Base-by-base conservation (phyloP, 2,329 filamentous ascomycete species). In the Alternaria metachromatica region DNA sequence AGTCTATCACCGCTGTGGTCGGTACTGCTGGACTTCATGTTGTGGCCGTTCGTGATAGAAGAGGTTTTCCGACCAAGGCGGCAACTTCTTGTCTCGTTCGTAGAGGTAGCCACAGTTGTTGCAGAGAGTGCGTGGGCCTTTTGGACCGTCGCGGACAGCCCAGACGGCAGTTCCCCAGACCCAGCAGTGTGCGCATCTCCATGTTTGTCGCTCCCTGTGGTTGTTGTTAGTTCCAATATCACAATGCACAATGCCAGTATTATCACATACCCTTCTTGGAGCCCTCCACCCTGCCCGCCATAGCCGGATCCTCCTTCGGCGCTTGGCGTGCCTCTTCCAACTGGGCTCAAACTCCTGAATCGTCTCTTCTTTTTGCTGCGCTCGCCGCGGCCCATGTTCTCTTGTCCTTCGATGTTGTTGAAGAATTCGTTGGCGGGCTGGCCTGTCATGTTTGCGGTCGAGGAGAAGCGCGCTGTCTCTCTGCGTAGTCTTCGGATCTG, bases 281-380 rank as follows among this genome's bases (percentile, higher is more conserved):
- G 82, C 50, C 88, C 86, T 60, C 87, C 83, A 45, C 88, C 87
- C 43, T 90, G 88, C 68, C 90, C 90, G 10, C 90, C 93, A 81
- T 87, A 90, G 11, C 90, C 91, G 20, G 89, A 86, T 28, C 58
- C 58, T 13, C 59, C 60, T 48, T 56, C 85, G 53, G 84, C 83
- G 70, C 96, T 94, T 1, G 94, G 94, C 2, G 94, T 97, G 11
- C 92, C 92, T 61, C 94, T 87, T n/a, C 87, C 92, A 20, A 89
- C 82, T 0, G 96, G 95, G 75, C 93, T 96, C 66, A 97, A 80
- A 80, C 94, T 97, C 70, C 94, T 88, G 83, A 97, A 97, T 25
- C 94, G 87, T 68, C 92, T 88, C 88, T 97, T 97, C 86, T 97
- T 97, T 86, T 97, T 98, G 72, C 92, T 96, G 49, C 95, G 85